A percentile compares a stretch with the other conserved stretches of the same genome.
Conservation (phyloP, 352 stramenopile genomes). For the Phytophthora podocarpi region DNA sequence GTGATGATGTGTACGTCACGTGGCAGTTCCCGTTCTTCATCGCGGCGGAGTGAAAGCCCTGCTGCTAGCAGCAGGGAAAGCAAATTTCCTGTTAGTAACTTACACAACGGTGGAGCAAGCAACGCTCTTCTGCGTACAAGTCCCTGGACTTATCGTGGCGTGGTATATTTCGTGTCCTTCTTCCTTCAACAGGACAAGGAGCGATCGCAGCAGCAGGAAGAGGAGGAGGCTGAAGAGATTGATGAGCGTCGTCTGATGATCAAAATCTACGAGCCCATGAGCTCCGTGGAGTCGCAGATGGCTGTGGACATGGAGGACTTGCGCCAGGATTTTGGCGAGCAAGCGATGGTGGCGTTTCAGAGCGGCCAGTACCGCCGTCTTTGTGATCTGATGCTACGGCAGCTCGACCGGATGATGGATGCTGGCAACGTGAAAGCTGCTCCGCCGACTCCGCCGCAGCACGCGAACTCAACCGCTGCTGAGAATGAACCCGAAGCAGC, state of each 20-base stretch:
- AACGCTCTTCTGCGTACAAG: conserved; percentile 59
- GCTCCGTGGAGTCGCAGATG: conserved; percentile 75
- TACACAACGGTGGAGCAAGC: conserved; percentile 19
- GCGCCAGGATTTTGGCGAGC: conserved; percentile 55
- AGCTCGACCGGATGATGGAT: conserved; percentile 63
- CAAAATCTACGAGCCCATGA: conserved; percentile 84
- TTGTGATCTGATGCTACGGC: conserved; percentile 65
- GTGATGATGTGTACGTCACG: conserved; percentile 33
- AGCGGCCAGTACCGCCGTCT: conserved; percentile 53
- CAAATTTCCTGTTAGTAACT: conserved; percentile 24
- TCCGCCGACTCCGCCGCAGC: conserved; percentile 8
- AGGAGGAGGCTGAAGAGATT: neutral
- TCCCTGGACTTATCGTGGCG: conserved; percentile 66
- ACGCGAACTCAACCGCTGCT: neutral
- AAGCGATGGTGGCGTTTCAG: conserved; percentile 46
- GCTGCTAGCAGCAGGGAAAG: conserved; percentile 1
- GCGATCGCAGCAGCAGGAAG: conserved; percentile 15
- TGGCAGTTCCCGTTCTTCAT: conserved; percentile 16
- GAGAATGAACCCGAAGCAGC: neutral
- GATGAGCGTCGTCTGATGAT: conserved; percentile 47
- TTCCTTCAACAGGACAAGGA: conserved; percentile 51
- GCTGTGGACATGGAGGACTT: conserved; percentile 63
- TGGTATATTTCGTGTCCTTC: conserved; percentile 86
- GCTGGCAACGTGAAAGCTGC: conserved; percentile 4
- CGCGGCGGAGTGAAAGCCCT: conserved; percentile 18